A percentile compares a stretch with the other conserved stretches of the same genome.
Conservation (phyloP, 805 yeast genomes). For the Pichia deserticola region DNA sequence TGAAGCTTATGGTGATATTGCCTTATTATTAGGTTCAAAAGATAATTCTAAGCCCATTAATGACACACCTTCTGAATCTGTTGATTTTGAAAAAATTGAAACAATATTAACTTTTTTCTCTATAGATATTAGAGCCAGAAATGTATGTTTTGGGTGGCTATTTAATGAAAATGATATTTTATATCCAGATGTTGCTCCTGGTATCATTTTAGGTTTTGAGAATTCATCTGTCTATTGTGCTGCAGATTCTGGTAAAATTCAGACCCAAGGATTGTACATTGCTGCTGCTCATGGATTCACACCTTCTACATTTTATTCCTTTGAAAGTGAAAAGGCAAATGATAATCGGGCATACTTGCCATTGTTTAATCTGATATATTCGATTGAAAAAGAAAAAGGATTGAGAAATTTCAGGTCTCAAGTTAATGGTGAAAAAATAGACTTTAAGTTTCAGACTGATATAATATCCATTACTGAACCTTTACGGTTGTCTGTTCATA, state of each 20-base stretch:
- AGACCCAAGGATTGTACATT: constrained; percentile 60
- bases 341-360: constrained; percentile 64
- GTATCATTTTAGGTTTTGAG: constrained; percentile 74
- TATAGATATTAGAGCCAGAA: constrained; percentile 51
- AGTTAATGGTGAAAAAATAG: constrained; percentile 62
- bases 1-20: constrained; percentile 13
- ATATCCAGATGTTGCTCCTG: constrained; percentile 35
- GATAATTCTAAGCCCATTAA: background rate
- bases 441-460: constrained; percentile 54
- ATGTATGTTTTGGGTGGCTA: constrained; percentile 74
- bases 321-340: constrained; percentile 37
- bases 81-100: constrained; percentile 13
- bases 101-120: constrained; percentile 35
- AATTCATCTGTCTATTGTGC: constrained; percentile 60
- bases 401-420: constrained; percentile 33
- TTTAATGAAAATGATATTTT: constrained; percentile 34
- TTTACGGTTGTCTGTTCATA: constrained; percentile 38
- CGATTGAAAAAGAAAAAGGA: constrained; percentile 20
- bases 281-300: constrained; percentile 62
- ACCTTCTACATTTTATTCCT: constrained; percentile 39
- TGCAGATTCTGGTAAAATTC: constrained; percentile 55
- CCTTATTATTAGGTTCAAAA: background rate
- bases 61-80: background rate
- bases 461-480: constrained; percentile 50
- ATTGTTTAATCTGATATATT: constrained; percentile 51